phyloP scores from a whole-genome alignment of 1,284 basidiomycete species.

The Stygiomarasmius scandens region DNA sequence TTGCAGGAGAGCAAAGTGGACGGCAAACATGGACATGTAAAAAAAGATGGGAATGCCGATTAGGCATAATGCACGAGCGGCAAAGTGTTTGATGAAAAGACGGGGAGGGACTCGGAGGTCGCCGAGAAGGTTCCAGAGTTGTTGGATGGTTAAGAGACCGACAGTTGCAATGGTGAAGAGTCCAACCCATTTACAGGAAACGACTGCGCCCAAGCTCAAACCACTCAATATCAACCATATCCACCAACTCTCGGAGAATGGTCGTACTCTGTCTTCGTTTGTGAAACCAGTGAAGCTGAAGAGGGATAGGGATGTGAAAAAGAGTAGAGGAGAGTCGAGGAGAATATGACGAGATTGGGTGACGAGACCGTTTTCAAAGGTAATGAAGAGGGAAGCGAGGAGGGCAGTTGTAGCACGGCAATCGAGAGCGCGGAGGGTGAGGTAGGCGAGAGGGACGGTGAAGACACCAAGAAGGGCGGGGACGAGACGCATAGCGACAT shows the following conservation, averaged over 20 bases:
- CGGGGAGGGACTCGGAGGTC: slow-evolving; percentile 81
- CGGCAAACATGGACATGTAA: slow-evolving; percentile 95
- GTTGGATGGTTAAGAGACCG: slow-evolving; percentile 82
- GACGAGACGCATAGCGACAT: slow-evolving; percentile 94
- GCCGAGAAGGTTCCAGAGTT: slow-evolving; percentile 91
- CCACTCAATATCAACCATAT: slow-evolving; percentile 89
- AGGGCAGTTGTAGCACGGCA: slow-evolving; percentile 89
- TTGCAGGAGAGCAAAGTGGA: slow-evolving; percentile 90
- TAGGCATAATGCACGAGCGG: slow-evolving; percentile 86
- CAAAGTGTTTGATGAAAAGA: slow-evolving; percentile 83
- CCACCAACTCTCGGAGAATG: slow-evolving; percentile 93
- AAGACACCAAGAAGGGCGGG: slow-evolving; percentile 90
- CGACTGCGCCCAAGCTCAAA: slow-evolving; percentile 87
- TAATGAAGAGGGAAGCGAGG: slow-evolving; percentile 88
- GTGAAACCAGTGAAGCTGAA: slow-evolving; percentile 91
- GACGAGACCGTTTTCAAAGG: slow-evolving; percentile 95
- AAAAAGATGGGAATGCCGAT: slow-evolving; percentile 85
- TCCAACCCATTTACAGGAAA: slow-evolving; percentile 98
- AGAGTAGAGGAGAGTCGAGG: slow-evolving; percentile 95
- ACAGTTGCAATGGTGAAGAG: slow-evolving; percentile 98
- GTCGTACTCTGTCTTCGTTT: slow-evolving; percentile 82
- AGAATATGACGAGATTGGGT: slow-evolving; percentile 97
- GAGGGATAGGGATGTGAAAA: slow-evolving; percentile 92
- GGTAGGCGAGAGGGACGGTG: slow-evolving; percentile 89
- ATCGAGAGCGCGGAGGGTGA: slow-evolving; percentile 91